These are phyloP conservation scores for Ophiostoma novo-ulmi DNA, from an alignment of 2,329 filamentous ascomycete species.

Conservation along the genomic window DNA sequence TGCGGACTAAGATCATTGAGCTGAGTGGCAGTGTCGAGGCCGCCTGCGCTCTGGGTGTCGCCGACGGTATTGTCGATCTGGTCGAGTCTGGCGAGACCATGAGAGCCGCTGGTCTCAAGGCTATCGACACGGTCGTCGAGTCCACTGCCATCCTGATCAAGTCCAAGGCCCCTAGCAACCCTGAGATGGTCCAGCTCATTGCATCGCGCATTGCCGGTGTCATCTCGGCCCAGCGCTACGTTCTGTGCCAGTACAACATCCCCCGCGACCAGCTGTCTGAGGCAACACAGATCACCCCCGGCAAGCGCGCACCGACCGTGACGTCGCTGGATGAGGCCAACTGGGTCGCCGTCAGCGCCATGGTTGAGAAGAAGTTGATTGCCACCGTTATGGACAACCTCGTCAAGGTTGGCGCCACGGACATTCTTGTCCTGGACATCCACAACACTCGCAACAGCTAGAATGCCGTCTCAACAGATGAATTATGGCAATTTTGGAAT, in stretches of 20 bases:
- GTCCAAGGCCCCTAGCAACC: constrained; percentile 76
- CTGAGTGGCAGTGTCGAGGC: constrained; percentile 96
- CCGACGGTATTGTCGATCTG: constrained; percentile 94
- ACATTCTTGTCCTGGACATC: constrained; percentile 81
- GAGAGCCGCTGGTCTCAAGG: constrained; percentile 87
- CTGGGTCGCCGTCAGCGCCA: constrained; percentile 91
- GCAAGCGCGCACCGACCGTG: constrained; percentile 87
- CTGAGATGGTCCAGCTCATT: constrained; percentile 76
- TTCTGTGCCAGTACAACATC: constrained; percentile 96
- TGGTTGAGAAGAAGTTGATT: constrained; percentile 86
- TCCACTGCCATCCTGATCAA: constrained; percentile 88
- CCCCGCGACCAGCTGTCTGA: constrained; percentile 60
- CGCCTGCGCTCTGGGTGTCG: constrained; percentile 89
- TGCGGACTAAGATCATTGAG: constrained; percentile 86
- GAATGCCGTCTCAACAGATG: not conserved
- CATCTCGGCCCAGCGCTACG: constrained; percentile 89
- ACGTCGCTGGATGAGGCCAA: constrained; percentile 81
- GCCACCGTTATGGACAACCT: constrained; percentile 83
- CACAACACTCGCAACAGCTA: constrained; percentile 54
- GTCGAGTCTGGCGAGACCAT: constrained; percentile 99
- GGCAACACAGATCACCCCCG: constrained; percentile 77
- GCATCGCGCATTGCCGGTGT: constrained; percentile 83
- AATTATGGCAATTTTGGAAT: not conserved
- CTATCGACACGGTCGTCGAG: constrained; percentile 88
- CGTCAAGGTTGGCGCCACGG: constrained; percentile 68